Percentiles rank a stretch among this genome's conserved stretches.
Evolutionary conservation across 2,329 filamentous ascomycete species (phyloP).

Genomic region (Phialophora tarda): DNA sequence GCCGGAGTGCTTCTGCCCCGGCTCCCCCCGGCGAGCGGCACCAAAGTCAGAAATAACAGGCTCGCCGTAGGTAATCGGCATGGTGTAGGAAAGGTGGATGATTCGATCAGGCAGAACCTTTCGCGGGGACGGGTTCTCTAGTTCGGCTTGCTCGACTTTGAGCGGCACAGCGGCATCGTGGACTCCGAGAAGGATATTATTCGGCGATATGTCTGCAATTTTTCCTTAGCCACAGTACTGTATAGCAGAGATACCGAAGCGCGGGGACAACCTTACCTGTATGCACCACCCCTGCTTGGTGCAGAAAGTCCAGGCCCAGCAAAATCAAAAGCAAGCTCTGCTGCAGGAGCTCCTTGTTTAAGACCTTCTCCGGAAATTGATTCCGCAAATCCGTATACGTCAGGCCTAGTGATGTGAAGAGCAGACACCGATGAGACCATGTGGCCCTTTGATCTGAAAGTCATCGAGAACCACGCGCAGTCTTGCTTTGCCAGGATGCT

Average conservation of each 20-base stretch:
- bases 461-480: too few relatives aligned
- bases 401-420: too few relatives aligned
- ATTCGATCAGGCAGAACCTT: slow-evolving; percentile 42
- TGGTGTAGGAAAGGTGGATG: slow-evolving; percentile 40
- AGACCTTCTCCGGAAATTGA: too few relatives aligned
- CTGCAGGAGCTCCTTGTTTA: too few relatives aligned
- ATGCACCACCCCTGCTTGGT: slow-evolving; percentile 41
- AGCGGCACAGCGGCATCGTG: neutral
- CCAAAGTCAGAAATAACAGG: slow-evolving; percentile 44
- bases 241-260: neutral
- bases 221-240: too few relatives aligned
- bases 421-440: too few relatives aligned
- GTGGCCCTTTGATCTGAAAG: too few relatives aligned
- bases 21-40: slow-evolving; percentile 36
- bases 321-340: too few relatives aligned
- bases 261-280: slow-evolving; percentile 36
- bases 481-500: too few relatives aligned
- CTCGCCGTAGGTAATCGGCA: slow-evolving; percentile 24
- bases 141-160: slow-evolving; percentile 25
- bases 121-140: slow-evolving; percentile 34
- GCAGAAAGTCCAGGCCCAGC: slow-evolving; percentile 37
- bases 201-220: slow-evolving; percentile 43
- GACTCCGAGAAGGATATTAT: slow-evolving; percentile 44
- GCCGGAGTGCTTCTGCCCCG: slow-evolving; percentile 33
- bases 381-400: too few relatives aligned